Conservation (phyloP, 352 stramenopile genomes). For the Phytophthora pluvialis region DNA sequence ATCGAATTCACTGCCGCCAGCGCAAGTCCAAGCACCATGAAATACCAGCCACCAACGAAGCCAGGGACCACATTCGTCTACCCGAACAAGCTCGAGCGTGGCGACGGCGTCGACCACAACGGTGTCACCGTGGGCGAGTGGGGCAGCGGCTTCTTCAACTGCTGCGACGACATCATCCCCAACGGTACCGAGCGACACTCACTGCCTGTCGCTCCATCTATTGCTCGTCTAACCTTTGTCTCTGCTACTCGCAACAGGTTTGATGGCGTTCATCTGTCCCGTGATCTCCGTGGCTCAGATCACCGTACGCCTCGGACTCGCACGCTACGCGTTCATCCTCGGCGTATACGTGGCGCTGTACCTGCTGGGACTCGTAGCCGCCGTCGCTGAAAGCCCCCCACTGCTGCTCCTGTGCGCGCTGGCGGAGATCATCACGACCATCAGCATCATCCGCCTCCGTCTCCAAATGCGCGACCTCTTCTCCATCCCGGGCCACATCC, state of each 20-base stretch:
- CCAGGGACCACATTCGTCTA: conserved; percentile 21
- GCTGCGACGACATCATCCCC: conserved; percentile 38
- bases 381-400: background rate
- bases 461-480: conserved; percentile 54
- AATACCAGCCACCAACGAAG: conserved; percentile 6
- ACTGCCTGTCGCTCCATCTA: background rate
- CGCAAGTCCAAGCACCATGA: conserved; percentile 16
- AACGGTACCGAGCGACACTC: conserved; percentile 38
- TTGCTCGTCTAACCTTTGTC: conserved; percentile 1
- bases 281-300: conserved; percentile 45
- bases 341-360: conserved; percentile 26
- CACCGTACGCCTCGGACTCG: conserved; percentile 33
- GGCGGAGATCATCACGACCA: conserved; percentile 19
- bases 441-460: conserved; percentile 36
- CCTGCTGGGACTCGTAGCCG: conserved; percentile 20
- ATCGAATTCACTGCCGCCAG: conserved; percentile 14
- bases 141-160: conserved; percentile 36
- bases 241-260: conserved; percentile 15
- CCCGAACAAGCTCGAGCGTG: conserved; percentile 28
- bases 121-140: conserved; percentile 40
- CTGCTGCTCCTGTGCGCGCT: conserved; percentile 14
- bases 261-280: conserved; percentile 44
- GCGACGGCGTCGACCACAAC: conserved; percentile 34
- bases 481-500: conserved; percentile 46
- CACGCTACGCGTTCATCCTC: conserved; percentile 30